Conservation (phyloP, 805 yeast genomes). For the Hanseniaspora singularis region DNA sequence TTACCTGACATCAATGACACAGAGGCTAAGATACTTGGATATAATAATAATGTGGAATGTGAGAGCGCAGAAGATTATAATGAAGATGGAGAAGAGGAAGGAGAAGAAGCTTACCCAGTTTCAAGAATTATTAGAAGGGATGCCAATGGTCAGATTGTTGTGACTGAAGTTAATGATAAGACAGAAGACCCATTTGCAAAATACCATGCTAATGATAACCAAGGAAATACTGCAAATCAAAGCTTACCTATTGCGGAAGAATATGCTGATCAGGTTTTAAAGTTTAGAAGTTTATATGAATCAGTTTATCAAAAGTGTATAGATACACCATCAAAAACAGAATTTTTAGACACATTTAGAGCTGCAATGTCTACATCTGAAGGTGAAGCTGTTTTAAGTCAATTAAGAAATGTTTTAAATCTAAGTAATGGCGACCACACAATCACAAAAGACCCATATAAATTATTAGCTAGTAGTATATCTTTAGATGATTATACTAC, state of each 20-base stretch:
- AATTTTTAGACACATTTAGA: not conserved
- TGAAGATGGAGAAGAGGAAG: conserved; percentile 30
- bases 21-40: not conserved
- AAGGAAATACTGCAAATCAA: no score
- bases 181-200: conserved; percentile 14
- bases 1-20: not conserved
- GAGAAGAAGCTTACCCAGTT: conserved; percentile 52
- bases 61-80: conserved; percentile 20
- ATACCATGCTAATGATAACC: not conserved
- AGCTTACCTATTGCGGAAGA: no score
- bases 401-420: no score
- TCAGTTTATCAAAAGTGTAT: not conserved
- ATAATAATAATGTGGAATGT: not conserved
- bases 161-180: conserved; percentile 34
- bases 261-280: not conserved
- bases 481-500: not conserved
- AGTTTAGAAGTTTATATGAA: not conserved
- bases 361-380: not conserved
- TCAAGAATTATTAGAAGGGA: conserved; percentile 60
- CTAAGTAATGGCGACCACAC: not conserved
- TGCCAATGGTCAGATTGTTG: conserved; percentile 66
- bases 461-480: not conserved
- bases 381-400: not conserved
- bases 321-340: not conserved
- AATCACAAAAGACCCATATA: not conserved